A percentile compares a stretch with the other conserved stretches of the same genome.
These are phyloP conservation scores for Quercus suber DNA, from an alignment of 306 rosid species.

Conservation along the genomic window DNA sequence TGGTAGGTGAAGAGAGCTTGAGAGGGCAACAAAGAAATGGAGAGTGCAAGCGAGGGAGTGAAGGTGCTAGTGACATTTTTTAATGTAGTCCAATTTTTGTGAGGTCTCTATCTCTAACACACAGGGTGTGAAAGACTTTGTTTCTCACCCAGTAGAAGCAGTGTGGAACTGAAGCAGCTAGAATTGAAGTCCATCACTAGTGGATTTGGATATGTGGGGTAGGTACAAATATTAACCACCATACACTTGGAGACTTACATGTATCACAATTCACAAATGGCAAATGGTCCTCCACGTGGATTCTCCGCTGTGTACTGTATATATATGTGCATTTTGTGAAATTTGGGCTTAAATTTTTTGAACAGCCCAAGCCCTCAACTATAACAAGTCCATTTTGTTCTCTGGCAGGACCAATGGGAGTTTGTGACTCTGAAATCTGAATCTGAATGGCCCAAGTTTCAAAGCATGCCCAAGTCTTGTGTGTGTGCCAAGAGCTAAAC, in stretches of 20 bases:
- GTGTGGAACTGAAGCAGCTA: constrained; percentile 6
- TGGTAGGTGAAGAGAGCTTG: constrained; percentile 33
- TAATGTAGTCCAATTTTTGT: not conserved
- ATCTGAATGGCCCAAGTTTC: too few relatives aligned
- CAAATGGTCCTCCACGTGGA: constrained; percentile 16
- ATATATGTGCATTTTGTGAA: not conserved
- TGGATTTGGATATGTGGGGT: constrained; percentile 39
- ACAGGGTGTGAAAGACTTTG: not conserved
- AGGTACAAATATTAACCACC: constrained; percentile 1
- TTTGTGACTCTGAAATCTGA: too few relatives aligned
- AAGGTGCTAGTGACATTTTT: constrained; percentile 61
- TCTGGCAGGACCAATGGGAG: too few relatives aligned
- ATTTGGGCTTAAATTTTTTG: not conserved
- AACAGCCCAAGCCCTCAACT: not conserved
- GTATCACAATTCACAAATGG: not conserved
- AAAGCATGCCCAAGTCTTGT: too few relatives aligned
- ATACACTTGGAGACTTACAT: not conserved
- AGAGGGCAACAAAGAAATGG: constrained; percentile 68
- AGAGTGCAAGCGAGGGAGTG: constrained; percentile 53
- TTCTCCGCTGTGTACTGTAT: not conserved
- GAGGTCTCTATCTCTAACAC: not conserved
- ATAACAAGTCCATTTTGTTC: too few relatives aligned
- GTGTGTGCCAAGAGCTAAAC: too few relatives aligned
- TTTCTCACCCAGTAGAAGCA: not conserved
- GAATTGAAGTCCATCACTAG: not conserved